Conservation (phyloP, 441 rosid genomes). For the Erodium texanum region DNA sequence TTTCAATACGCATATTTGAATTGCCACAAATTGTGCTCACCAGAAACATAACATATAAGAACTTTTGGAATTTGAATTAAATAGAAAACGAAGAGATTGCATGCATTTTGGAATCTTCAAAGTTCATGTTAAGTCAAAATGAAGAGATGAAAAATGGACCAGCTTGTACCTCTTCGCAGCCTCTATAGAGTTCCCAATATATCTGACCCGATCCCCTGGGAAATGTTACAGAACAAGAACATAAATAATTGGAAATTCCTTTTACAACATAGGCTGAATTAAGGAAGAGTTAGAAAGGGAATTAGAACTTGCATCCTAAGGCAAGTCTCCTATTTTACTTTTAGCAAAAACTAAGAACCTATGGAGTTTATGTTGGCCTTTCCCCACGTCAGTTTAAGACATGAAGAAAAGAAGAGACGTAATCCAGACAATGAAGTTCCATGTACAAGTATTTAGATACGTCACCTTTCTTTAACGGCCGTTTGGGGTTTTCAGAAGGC, state of each 20-base stretch:
- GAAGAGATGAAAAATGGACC: slow-evolving; percentile 3
- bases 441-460: not conserved
- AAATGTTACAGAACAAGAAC: slow-evolving; percentile 11
- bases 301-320: not conserved
- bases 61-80: not conserved
- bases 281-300: not conserved
- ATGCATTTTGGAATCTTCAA: not conserved
- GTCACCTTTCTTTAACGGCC: slow-evolving; percentile 63
- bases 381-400: not conserved
- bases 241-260: not conserved
- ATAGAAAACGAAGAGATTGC: not conserved
- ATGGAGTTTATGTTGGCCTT: not conserved
- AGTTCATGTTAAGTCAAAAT: not conserved
- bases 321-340: not conserved
- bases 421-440: too few relatives aligned
- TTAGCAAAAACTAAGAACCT: not conserved
- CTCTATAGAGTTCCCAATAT: slow-evolving; percentile 54
- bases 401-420: too few relatives aligned
- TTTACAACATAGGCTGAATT: not conserved
- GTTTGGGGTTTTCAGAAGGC: slow-evolving; percentile 39
- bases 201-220: slow-evolving; percentile 86
- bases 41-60: not conserved
- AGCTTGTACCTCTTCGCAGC: slow-evolving; percentile 53
- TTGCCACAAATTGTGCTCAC: not conserved
- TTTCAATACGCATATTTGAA: too few relatives aligned